Percentiles rank a stretch among this genome's conserved stretches.
Evolutionary conservation across 139 green algal species (phyloP).

Genomic region (Auxenochlorella pyrenoidosa): DNA sequence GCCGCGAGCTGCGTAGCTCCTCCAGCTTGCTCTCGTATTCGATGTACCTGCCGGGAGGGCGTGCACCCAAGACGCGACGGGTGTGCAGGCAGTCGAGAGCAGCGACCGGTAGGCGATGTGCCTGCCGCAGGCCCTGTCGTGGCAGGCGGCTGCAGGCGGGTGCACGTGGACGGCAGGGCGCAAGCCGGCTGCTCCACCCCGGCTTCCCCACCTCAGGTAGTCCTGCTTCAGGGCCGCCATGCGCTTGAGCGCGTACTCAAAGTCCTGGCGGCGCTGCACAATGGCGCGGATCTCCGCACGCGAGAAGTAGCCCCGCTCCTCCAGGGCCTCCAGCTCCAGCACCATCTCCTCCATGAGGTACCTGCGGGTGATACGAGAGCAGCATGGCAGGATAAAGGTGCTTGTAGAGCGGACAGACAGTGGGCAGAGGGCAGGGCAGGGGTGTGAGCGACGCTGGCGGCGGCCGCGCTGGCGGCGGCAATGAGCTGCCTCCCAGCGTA

Average conservation of each 20-base stretch:
- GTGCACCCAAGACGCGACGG: background rate
- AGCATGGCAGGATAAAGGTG: background rate
- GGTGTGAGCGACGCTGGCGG: background rate
- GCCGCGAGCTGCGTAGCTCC: conserved; percentile 68
- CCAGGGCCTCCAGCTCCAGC: conserved; percentile 93
- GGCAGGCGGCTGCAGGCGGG: too few species aligned
- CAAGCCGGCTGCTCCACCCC: background rate
- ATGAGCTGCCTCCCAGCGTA: background rate
- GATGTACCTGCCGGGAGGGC: conserved; percentile 65
- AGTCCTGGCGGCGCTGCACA: conserved; percentile 79
- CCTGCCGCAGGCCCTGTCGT: too few species aligned
- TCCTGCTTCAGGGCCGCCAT: conserved; percentile 77
- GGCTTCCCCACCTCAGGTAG: conserved; percentile 64
- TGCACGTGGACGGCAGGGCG: background rate
- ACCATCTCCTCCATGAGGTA: conserved; percentile 96
- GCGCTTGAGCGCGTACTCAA: conserved; percentile 92
- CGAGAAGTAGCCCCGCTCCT: conserved; percentile 88
- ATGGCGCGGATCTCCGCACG: conserved; percentile 81
- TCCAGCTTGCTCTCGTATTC: conserved; percentile 88
- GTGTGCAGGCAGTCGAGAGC: background rate
- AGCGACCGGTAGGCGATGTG: too few species aligned
- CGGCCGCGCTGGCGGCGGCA: background rate
- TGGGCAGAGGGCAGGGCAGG: background rate
- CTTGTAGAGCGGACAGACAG: background rate
- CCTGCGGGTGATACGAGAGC: conserved; percentile 22